phyloP scores from a whole-genome alignment of 2,329 filamentous ascomycete species.

The Ophiocordyceps polyrhachis-furcata region DNA sequence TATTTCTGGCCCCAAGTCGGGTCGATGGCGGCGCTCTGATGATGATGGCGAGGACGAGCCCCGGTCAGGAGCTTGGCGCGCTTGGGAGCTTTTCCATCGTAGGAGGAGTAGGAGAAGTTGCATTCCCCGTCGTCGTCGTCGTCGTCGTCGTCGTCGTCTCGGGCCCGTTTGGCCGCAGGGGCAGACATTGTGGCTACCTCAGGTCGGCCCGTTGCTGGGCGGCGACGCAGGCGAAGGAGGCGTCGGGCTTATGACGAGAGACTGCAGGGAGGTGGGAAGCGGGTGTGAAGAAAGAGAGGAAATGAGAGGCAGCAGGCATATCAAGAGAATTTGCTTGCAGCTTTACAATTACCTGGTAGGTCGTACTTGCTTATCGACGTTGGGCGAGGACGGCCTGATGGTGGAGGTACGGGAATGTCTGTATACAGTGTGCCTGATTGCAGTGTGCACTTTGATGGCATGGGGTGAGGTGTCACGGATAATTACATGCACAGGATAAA shows the following conservation, averaged over 20 bases:
- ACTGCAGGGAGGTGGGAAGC: background rate
- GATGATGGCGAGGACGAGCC: conserved; percentile 19
- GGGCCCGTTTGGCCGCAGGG: background rate
- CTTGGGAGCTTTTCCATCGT: conserved; percentile 9
- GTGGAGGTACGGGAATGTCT: too few relatives aligned
- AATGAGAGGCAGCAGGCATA: background rate
- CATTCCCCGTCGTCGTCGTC: conserved; percentile 3
- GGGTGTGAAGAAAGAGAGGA: background rate
- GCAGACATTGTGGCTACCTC: conserved; percentile 11
- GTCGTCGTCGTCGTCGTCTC: background rate
- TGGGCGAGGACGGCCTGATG: too few relatives aligned
- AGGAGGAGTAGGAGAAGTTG: conserved; percentile 4
- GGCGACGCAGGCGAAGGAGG: background rate
- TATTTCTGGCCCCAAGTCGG: conserved; percentile 53
- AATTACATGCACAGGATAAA: too few relatives aligned
- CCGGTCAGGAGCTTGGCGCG: conserved; percentile 7
- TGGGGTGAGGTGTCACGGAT: too few relatives aligned
- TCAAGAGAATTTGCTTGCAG: background rate
- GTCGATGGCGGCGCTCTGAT: conserved; percentile 31
- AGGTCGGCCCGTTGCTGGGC: background rate
- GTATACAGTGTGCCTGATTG: too few relatives aligned
- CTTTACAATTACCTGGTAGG: too few relatives aligned
- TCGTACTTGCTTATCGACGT: too few relatives aligned
- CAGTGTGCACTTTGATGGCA: too few relatives aligned
- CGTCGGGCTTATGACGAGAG: background rate